phyloP scores from a whole-genome alignment of 2,329 filamentous ascomycete species.

The Fusarium guadeloupense region DNA sequence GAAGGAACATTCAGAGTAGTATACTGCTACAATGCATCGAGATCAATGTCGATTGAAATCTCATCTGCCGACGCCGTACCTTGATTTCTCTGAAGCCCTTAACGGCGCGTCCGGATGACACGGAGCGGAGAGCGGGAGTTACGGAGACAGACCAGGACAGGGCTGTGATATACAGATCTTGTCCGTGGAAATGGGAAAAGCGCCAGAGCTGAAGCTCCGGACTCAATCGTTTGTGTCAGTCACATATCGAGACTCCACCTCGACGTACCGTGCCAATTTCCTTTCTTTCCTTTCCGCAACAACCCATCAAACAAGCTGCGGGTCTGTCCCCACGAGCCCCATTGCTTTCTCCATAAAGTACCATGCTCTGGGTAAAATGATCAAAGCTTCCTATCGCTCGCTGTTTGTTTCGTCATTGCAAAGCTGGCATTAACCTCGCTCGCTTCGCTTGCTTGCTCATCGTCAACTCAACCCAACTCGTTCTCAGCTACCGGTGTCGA shows the following conservation, averaged over 20 bases:
- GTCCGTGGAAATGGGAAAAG: background rate
- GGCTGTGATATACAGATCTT: constrained; percentile 9
- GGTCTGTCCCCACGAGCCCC: constrained; percentile 5
- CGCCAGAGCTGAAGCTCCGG: constrained; percentile 17
- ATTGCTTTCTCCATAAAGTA: background rate
- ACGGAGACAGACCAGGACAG: constrained; percentile 17
- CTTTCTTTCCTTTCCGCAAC: background rate
- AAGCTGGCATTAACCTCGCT: background rate
- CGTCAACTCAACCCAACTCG: background rate
- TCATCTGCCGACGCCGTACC: constrained; percentile 7
- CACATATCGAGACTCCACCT: constrained; percentile 18
- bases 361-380: background rate
- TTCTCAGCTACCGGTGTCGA: background rate
- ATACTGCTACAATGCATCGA: constrained; percentile 3
- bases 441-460: constrained; percentile 1
- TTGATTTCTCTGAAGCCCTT: constrained; percentile 2
- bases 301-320: constrained; percentile 13
- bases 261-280: constrained; percentile 8
- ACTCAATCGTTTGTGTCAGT: constrained; percentile 10
- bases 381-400: background rate
- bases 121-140: constrained; percentile 21
- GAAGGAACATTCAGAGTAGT: background rate
- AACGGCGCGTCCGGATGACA: constrained; percentile 20
- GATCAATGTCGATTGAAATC: background rate
- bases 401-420: background rate